phyloP scores from a whole-genome alignment of 768 basidiomycete species.

The Mycena sanguinolenta region DNA sequence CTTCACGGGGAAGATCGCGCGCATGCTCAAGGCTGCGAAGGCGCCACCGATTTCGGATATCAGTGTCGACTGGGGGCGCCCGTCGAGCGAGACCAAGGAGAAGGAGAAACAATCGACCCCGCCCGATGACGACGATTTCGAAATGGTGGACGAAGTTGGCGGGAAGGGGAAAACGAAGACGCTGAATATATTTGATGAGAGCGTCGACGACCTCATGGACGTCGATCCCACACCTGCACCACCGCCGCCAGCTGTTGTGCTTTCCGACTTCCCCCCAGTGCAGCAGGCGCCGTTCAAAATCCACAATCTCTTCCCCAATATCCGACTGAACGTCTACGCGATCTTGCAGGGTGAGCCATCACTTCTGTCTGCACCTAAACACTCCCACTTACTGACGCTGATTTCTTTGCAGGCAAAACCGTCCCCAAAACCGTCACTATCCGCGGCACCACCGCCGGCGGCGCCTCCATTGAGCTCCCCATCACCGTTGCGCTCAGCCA shows the following conservation, averaged over 20 bases:
- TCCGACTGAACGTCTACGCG: conserved; percentile 29
- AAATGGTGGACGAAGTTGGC: conserved; percentile 24
- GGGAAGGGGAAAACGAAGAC: conserved; percentile 8
- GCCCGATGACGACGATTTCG: conserved; percentile 26
- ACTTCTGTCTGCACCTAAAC: neutral
- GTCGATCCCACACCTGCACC: conserved; percentile 12
- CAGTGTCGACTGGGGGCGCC: conserved; percentile 53
- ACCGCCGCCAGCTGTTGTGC: conserved; percentile 16
- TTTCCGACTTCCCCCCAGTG: conserved; percentile 19
- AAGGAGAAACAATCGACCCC: neutral
- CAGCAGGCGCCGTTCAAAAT: conserved; percentile 33
- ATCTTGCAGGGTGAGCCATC: conserved; percentile 32
- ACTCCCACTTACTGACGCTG: neutral
- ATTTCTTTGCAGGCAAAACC: conserved; percentile 24
- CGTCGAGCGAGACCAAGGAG: neutral
- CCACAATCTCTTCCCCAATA: conserved; percentile 26
- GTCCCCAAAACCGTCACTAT: conserved; percentile 33
- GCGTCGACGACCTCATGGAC: conserved; percentile 1
- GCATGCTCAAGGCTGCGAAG: conserved; percentile 55
- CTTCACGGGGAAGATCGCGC: conserved; percentile 54
- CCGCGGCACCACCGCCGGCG: conserved; percentile 28
- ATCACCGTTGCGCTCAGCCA: conserved; percentile 30
- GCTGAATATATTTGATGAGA: conserved; percentile 34
- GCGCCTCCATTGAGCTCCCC: conserved; percentile 31
- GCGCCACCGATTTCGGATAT: conserved; percentile 53